Base-by-base conservation (phyloP, 441 rosid genomes). In the Lepidium campestre region DNA sequence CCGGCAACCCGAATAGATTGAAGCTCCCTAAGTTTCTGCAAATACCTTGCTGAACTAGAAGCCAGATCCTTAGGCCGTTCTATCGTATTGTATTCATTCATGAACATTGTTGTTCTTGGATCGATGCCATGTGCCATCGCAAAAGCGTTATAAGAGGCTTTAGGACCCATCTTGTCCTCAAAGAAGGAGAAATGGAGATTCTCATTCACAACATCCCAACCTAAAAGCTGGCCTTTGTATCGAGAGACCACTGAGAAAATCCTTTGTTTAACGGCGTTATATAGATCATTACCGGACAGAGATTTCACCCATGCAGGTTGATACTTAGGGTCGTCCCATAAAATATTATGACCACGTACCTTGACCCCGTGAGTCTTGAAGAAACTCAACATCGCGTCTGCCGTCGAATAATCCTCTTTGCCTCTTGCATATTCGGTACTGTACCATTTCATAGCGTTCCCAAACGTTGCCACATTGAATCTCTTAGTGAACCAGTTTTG, bases 181-280 rank as follows among this genome's bases (percentile, higher is more conserved):
- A 78, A 79, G 79, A 57, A 88, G 1, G 59, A 15, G 18, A 79
- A 84, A 58, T 90, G 92, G 36, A 86, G 57, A 63, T 90, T 85
- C 57, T 92, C 96, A 67, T 90, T 92, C 35, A 90, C 81, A 59
- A 88, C 90, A 67, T 92, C 97, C 97, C 97, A 92, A 5, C 54
- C 81, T 10, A 75, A 73, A 10, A 89, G 41, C 42, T 75, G 74
- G 15, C 87, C 89, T 39, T 29, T 81, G 81, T 92, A 92, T 54
- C 85, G 83, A 1, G 75, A 48, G 75, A 79, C 62, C 11, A 92
- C 39, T 0, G 97, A 86, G 10, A n/a, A 20, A 20, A 81, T 46
- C 74, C 93, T 81, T 7, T 5, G 31, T 0, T 27, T 4, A 14
- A 69, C 79, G 0, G 92, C 98, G 3, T 48, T 48, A 2, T 27